Percentiles rank a stretch among this genome's conserved stretches.
These are phyloP conservation scores for Psilocybe subaeruginosa DNA, from an alignment of 768 basidiomycete species.

Conservation along the genomic window DNA sequence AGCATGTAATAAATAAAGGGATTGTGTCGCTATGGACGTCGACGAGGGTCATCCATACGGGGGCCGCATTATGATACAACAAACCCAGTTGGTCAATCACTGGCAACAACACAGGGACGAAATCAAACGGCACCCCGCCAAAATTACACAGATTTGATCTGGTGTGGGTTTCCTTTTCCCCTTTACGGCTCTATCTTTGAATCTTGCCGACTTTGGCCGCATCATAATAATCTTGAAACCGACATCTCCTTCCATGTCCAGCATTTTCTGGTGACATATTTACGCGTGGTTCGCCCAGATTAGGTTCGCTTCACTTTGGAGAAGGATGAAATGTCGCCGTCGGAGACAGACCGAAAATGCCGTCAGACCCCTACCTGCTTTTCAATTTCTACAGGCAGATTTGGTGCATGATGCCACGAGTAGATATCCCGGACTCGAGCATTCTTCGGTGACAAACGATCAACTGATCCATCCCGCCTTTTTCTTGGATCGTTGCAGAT, in stretches of 20 bases:
- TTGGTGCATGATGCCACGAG: slow-evolving; percentile 28
- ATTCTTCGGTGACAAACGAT: slow-evolving; percentile 32
- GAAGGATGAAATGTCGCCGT: slow-evolving; percentile 33
- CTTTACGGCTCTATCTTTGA: slow-evolving; percentile 38
- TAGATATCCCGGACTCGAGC: slow-evolving; percentile 28
- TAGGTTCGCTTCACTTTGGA: slow-evolving; percentile 34
- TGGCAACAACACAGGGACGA: slow-evolving; percentile 27
- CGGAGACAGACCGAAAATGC: slow-evolving; percentile 39
- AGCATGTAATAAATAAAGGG: slow-evolving; percentile 8
- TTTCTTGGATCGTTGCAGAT: slow-evolving; percentile 25
- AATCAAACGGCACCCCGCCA: slow-evolving; percentile 34
- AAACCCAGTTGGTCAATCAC: not conserved
- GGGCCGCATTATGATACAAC: slow-evolving; percentile 28
- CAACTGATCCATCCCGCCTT: slow-evolving; percentile 33
- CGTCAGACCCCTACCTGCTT: slow-evolving; percentile 27
- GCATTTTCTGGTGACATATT: slow-evolving; percentile 39
- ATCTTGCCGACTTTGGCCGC: slow-evolving; percentile 50
- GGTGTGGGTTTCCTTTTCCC: slow-evolving; percentile 34
- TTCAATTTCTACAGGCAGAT: slow-evolving; percentile 24
- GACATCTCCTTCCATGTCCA: slow-evolving; percentile 38
- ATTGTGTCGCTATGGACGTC: slow-evolving; percentile 30
- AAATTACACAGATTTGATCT: slow-evolving; percentile 38
- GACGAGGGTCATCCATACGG: slow-evolving; percentile 23
- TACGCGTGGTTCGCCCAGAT: slow-evolving; percentile 48
- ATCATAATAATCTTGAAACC: slow-evolving; percentile 17